These are phyloP conservation scores for Aspergillus sp. DNA, from an alignment of 2,329 filamentous ascomycete species.

Conservation along the genomic window DNA sequence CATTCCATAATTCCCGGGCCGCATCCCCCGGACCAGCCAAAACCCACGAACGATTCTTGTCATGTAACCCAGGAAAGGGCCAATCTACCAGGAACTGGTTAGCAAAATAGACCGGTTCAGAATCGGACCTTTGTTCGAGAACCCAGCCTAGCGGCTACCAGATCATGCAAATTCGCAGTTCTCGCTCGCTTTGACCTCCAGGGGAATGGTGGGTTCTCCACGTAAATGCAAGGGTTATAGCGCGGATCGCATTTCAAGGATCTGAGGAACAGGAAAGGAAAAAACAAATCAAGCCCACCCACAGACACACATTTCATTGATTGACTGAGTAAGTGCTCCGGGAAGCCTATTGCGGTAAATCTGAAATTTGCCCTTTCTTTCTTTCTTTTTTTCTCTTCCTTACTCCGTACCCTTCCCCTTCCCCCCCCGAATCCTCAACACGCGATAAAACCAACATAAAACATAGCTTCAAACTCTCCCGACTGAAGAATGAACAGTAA, in stretches of 20 bases:
- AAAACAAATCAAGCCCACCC: too few relatives aligned
- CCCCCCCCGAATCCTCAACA: neutral
- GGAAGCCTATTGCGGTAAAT: neutral
- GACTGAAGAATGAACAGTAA: neutral
- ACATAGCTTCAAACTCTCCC: constrained; percentile 1
- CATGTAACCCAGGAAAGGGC: constrained; percentile 6
- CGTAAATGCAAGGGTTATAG: constrained; percentile 21
- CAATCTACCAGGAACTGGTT: constrained; percentile 3
- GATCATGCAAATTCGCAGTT: constrained; percentile 15
- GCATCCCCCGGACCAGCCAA: constrained; percentile 16
- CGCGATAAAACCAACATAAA: neutral
- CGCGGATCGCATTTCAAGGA: constrained; percentile 18
- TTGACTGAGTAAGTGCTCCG: neutral
- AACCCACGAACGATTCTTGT: constrained; percentile 10
- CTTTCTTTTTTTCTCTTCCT: neutral
- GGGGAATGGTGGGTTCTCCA: constrained; percentile 1
- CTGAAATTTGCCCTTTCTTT: neutral
- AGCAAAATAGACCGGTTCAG: constrained; percentile 20
- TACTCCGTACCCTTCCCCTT: neutral
- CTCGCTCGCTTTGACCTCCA: constrained; percentile 11
- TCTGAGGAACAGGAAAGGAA: constrained; percentile 1
- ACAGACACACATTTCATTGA: too few relatives aligned
- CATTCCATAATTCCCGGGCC: constrained; percentile 23
- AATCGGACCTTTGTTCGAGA: constrained; percentile 17
- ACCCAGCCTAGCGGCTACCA: constrained; percentile 14